Percentiles rank a stretch among this genome's conserved stretches.
phyloP scores from a whole-genome alignment of 2,329 filamentous ascomycete species.

The Fusarium veterinarium region DNA sequence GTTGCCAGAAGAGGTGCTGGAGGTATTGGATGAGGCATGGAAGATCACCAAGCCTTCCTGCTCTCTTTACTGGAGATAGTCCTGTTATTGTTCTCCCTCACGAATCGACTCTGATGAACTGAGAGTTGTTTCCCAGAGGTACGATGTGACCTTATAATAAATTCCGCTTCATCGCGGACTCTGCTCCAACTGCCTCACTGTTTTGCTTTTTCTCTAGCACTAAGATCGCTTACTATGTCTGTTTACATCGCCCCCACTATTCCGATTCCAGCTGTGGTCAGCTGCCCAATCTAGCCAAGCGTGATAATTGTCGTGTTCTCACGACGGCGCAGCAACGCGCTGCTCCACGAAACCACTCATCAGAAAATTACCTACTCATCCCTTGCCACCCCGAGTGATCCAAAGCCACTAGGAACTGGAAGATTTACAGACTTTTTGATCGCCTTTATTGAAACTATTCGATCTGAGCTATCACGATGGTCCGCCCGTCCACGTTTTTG shows the following conservation, averaged over 20 bases:
- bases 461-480: background rate
- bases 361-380: fast-evolving
- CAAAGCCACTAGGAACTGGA: fast-evolving
- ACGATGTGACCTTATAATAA: fast-evolving
- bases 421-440: fast-evolving
- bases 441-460: fast-evolving
- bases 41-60: background rate
- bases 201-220: fast-evolving
- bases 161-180: fast-evolving
- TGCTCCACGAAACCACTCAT: background rate
- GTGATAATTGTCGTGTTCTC: background rate
- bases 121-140: fast-evolving
- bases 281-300: background rate
- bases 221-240: background rate
- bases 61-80: background rate
- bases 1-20: constrained; percentile 76
- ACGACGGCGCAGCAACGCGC: background rate
- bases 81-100: background rate
- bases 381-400: fast-evolving
- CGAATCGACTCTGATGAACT: background rate
- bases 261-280: background rate
- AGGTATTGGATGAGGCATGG: constrained; percentile 50
- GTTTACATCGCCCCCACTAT: background rate
- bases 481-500: background rate
- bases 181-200: background rate